Evolutionary conservation across 495 filamentous ascomycete species (phyloP).

Genomic region (Podospora tetraspora): DNA sequence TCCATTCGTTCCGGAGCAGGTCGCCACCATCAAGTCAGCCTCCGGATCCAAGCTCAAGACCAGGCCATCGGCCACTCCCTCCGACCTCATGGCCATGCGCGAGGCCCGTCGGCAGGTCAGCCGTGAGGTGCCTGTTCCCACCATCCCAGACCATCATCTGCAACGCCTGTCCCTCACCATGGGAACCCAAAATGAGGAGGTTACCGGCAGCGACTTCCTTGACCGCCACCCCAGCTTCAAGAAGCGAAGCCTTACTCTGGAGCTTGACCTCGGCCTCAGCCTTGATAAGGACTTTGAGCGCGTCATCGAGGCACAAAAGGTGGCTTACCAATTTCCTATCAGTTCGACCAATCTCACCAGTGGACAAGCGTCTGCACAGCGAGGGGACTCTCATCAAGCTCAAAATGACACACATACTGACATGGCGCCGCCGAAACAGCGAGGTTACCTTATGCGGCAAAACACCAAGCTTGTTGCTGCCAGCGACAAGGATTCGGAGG

Average conservation of each 20-base stretch:
- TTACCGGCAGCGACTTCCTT: conserved; percentile 35
- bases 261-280: conserved; percentile 77
- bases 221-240: conserved; percentile 53
- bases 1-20: conserved; percentile 67
- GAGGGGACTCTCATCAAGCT: conserved; percentile 11
- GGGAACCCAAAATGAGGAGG: conserved; percentile 28
- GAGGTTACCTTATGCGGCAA: conserved; percentile 96
- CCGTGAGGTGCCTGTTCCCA: conserved; percentile 58
- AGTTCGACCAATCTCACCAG: conserved; percentile 26
- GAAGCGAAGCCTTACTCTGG: conserved; percentile 58
- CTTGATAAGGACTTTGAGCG: conserved; percentile 90
- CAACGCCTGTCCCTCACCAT: conserved; percentile 46
- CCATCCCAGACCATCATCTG: conserved; percentile 55
- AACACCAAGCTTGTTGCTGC: conserved; percentile 97
- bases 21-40: conserved; percentile 82
- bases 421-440: conserved; percentile 57
- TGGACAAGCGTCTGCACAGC: conserved; percentile 18
- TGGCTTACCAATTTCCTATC: conserved; percentile 53
- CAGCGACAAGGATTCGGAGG: conserved; percentile 56
- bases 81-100: conserved; percentile 82
- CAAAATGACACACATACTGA: conserved; percentile 49
- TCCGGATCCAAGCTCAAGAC: conserved; percentile 86
- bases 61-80: conserved; percentile 76
- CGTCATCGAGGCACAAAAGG: conserved; percentile 97
- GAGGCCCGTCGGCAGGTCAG: conserved; percentile 81